These are phyloP conservation scores for Tolypocladium inflatum DNA, from an alignment of 2,329 filamentous ascomycete species.

Conservation along the genomic window DNA sequence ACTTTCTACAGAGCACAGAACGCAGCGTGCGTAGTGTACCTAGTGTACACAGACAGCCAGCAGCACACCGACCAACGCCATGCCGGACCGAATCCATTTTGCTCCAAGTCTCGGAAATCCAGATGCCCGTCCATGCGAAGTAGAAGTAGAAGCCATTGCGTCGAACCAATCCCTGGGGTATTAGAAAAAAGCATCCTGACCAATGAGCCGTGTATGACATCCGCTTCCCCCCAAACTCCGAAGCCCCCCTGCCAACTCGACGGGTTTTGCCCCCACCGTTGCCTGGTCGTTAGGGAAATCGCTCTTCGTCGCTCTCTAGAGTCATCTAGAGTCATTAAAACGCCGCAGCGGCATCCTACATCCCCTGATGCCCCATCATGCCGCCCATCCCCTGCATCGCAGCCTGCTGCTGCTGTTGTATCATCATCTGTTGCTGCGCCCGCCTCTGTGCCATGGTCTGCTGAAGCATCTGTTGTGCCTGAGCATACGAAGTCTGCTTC, in stretches of 20 bases:
- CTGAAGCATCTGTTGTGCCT: conserved; percentile 27
- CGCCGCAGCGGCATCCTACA: conserved; percentile 20
- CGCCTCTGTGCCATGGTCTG: conserved; percentile 20
- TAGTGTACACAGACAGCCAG: neutral
- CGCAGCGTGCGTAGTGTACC: neutral
- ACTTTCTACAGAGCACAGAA: neutral
- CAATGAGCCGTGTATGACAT: neutral
- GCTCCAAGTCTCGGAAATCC: neutral
- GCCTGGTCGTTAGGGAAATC: neutral
- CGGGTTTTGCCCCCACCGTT: neutral
- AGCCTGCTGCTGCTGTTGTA: conserved; percentile 25
- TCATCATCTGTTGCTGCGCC: conserved; percentile 22
- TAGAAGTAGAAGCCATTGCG: neutral
- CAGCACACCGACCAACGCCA: neutral
- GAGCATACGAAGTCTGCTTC: conserved; percentile 29
- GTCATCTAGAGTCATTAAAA: neutral
- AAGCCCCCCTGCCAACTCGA: neutral
- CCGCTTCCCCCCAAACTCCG: neutral
- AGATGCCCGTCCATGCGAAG: neutral
- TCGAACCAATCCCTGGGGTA: conserved; percentile 1
- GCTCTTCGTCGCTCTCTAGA: neutral
- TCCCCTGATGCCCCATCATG: conserved; percentile 43
- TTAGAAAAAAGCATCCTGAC: neutral
- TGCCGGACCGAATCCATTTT: neutral
- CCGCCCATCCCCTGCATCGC: conserved; percentile 43